Evolutionary conservation across 73 alveolate species (phyloP).

Genomic region (Paramecium pentaurelia): DNA sequence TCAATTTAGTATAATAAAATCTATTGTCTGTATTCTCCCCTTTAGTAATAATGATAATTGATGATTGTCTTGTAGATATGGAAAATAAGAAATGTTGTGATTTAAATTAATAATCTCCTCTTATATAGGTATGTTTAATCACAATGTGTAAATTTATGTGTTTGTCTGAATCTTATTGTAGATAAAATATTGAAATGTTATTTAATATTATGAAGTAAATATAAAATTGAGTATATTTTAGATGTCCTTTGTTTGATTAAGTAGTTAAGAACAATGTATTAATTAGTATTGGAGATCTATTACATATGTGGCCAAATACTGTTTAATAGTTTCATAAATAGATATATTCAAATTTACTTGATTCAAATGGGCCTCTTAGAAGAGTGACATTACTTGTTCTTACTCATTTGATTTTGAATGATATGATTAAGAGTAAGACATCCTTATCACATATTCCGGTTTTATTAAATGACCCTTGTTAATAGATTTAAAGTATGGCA

Average conservation of each 20-base stretch:
- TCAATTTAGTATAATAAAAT: neutral
- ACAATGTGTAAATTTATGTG: slow-evolving; percentile 61
- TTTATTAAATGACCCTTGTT: slow-evolving; percentile 31
- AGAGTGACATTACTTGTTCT: slow-evolving; percentile 44
- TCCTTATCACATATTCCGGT: slow-evolving; percentile 31
- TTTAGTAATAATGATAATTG: slow-evolving; percentile 16
- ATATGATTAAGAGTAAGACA: slow-evolving; percentile 48
- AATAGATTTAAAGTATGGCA: slow-evolving; percentile 21
- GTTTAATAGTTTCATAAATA: neutral
- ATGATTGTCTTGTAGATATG: neutral
- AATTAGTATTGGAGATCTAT: slow-evolving; percentile 41
- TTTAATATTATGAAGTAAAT: slow-evolving; percentile 34
- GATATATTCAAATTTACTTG: slow-evolving; percentile 15
- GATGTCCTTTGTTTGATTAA: slow-evolving; percentile 37
- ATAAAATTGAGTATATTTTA: neutral
- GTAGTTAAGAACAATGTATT: slow-evolving; percentile 39
- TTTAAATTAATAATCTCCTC: neutral
- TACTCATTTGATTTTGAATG: slow-evolving; percentile 54
- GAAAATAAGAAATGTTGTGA: neutral
- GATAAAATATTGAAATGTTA: neutral
- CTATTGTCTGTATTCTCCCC: slow-evolving; percentile 14
- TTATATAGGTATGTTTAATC: slow-evolving; percentile 23
- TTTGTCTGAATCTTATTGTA: slow-evolving; percentile 17
- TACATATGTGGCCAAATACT: slow-evolving; percentile 50
- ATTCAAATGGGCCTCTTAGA: slow-evolving; percentile 13